These are phyloP conservation scores for Aspergillus felis DNA, from an alignment of 2,329 filamentous ascomycete genomes.

Conservation along the genomic window DNA sequence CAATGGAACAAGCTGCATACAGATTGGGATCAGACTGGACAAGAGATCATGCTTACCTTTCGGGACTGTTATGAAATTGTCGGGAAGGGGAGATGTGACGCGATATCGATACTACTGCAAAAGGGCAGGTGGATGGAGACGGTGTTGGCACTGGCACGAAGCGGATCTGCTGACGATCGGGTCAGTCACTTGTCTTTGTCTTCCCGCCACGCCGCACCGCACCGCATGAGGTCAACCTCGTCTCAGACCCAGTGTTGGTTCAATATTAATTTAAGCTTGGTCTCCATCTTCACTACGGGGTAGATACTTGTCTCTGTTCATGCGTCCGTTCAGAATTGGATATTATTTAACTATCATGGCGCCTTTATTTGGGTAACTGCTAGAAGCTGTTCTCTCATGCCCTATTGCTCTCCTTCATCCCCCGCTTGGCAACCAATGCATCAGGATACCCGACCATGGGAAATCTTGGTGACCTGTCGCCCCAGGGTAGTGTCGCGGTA, in stretches of 20 bases:
- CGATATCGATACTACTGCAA: neutral
- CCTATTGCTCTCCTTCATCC: slow-evolving; percentile 41
- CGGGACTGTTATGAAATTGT: neutral
- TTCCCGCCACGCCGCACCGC: neutral
- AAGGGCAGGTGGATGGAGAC: slow-evolving; percentile 1
- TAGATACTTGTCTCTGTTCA: neutral
- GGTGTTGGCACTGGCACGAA: slow-evolving; percentile 2
- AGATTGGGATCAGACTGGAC: neutral
- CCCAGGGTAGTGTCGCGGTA: slow-evolving; percentile 73
- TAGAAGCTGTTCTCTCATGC: slow-evolving; percentile 1
- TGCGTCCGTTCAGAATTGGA: neutral
- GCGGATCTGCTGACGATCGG: slow-evolving; percentile 14
- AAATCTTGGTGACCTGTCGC: slow-evolving; percentile 70
- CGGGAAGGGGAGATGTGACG: neutral
- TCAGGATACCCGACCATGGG: slow-evolving; percentile 53
- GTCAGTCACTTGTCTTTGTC: slow-evolving; percentile 4
- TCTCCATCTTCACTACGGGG: neutral
- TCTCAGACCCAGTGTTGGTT: neutral
- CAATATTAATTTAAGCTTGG: neutral
- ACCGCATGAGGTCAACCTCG: slow-evolving; percentile 2
- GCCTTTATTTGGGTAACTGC: slow-evolving; percentile 15
- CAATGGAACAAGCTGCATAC: neutral
- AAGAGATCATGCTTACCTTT: neutral
- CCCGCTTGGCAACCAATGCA: slow-evolving; percentile 31
- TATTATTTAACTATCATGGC: slow-evolving; percentile 14